phyloP scores from a whole-genome alignment of 352 stramenopile genomes.

The Discostella stelligera region DNA sequence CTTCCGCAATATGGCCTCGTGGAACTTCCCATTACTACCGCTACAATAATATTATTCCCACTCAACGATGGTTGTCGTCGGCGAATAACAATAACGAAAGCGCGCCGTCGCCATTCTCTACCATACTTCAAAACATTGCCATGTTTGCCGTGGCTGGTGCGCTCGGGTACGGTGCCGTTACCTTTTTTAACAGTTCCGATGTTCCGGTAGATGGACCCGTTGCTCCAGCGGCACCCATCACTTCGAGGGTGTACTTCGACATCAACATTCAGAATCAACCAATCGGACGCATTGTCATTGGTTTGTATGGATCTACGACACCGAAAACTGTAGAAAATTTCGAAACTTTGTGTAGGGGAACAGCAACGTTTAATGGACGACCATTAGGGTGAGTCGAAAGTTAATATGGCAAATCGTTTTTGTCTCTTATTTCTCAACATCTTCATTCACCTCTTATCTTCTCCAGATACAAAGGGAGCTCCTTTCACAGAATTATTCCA shows the following conservation, averaged over 20 bases:
- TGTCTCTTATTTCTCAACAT: conserved; percentile 78
- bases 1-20: neutral
- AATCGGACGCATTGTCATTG: conserved; percentile 72
- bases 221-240: conserved; percentile 57
- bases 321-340: conserved; percentile 99
- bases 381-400: conserved; percentile 62
- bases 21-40: neutral
- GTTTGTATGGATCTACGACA: conserved; percentile 90
- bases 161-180: conserved; percentile 35
- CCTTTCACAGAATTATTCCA: conserved; percentile 92
- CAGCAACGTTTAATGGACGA: conserved; percentile 55
- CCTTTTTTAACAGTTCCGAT: conserved; percentile 26
- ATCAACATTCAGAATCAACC: conserved; percentile 88
- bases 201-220: conserved; percentile 13
- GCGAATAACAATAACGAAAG: neutral
- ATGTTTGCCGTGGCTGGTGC: conserved; percentile 45
- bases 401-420: conserved; percentile 86
- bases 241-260: conserved; percentile 91
- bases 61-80: neutral
- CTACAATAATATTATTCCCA: neutral
- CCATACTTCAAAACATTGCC: conserved; percentile 41
- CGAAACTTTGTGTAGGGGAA: conserved; percentile 91
- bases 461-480: conserved; percentile 90
- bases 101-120: conserved; percentile 12
- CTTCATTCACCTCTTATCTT: neutral